phyloP scores from a whole-genome alignment of 2,329 filamentous ascomycete genomes.

The Stagonosporopsis rhizophila region DNA sequence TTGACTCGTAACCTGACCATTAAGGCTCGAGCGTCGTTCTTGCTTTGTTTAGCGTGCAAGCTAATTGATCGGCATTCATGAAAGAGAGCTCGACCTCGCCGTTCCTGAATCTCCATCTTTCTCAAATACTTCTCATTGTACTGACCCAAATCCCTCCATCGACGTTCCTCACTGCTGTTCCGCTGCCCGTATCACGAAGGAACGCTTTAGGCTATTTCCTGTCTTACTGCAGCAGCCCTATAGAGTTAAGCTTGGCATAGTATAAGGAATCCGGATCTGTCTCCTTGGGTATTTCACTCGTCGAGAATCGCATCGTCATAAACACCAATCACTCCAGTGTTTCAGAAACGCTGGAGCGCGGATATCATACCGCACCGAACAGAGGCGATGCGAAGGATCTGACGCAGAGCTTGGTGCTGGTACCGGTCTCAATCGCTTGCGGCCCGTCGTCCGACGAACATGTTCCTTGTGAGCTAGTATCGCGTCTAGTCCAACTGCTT shows the following conservation, averaged over 20 bases:
- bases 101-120: background rate
- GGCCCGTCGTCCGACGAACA: background rate
- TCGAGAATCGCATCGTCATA: background rate
- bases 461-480: slow-evolving; percentile 2
- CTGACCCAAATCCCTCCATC: background rate
- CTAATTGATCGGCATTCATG: slow-evolving; percentile 3
- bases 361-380: background rate
- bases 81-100: background rate
- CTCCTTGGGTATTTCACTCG: slow-evolving; percentile 10
- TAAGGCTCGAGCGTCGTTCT: slow-evolving; percentile 12
- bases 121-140: background rate
- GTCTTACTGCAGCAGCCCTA: background rate
- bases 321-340: slow-evolving; percentile 1
- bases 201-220: background rate
- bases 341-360: background rate
- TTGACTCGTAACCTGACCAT: slow-evolving; percentile 1
- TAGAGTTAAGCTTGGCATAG: background rate
- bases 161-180: background rate
- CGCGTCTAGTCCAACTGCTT: background rate
- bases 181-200: background rate
- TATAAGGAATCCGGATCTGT: background rate
- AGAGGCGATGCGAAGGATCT: slow-evolving; percentile 6
- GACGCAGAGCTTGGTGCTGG: background rate
- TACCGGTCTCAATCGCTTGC: slow-evolving; percentile 1
- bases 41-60: slow-evolving; percentile 6